Base-by-base conservation (phyloP, 129 eudicot species). In the Silybum marianum region DNA sequence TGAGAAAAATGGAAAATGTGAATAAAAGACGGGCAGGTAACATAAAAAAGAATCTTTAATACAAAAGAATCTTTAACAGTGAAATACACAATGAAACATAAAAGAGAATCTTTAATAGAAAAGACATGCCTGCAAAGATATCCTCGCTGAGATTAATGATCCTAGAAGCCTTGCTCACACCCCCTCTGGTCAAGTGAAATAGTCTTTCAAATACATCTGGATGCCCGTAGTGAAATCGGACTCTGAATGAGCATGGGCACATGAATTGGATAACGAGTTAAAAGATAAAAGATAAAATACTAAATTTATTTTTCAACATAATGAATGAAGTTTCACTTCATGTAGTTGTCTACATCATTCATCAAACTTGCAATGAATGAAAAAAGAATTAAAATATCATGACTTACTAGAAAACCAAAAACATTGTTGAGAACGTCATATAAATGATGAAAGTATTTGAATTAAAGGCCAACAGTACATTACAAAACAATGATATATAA, bases 201-300 rank as follows among this genome's bases (percentile, higher is more conserved):
- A 95, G 83, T 78, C 99, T 90, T 80, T 95, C 99, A 70, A 95
- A 95, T 36, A 95, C 97, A 91, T 95, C 99, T 39, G 98, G 99
- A 88, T 95, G 98, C 67, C 98, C 99, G 40, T 95, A 95, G 88
- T 95, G 99, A 87, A 95, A 95, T 70, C 99, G 88, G 11, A 95
- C 99, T 88, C 99, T 95, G 93, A 46, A 82, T 67, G 24, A 70
- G 58, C 38, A 88, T 44, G 40, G 30, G 54, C 72, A 72, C 71
- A 74, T 42, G 67, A 81, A 81, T 23, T 9, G 23, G 65, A 73
- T 72, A 18, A 62, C 18, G 66, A 81, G 66, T 62, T 39, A 6
- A 73, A 12, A n/a, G 73, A 72, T 54, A 54, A 28, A 54, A 24
- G 69, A 63, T 9, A 19, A 23, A 65, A 65, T 10, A 65, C 0